Evolutionary conservation across 805 yeast genomes (phyloP).

Genomic region (Priceomyces carsonii): DNA sequence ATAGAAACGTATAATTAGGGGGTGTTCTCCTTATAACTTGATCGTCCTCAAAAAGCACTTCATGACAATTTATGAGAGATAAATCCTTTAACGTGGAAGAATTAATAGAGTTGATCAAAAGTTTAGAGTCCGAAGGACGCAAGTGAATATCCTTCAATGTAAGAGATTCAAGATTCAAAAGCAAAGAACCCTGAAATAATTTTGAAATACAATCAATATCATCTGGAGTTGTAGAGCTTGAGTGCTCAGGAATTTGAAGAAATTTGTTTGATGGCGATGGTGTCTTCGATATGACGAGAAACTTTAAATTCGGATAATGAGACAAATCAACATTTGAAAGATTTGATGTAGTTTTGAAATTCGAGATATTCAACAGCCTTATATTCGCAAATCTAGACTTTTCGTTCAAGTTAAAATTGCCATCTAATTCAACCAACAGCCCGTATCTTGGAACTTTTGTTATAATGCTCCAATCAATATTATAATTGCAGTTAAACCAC

Average conservation of each 20-base stretch:
- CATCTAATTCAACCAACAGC: conserved; percentile 12
- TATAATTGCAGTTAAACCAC: conserved; percentile 19
- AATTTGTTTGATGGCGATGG: conserved; percentile 7
- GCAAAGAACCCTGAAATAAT: conserved; percentile 3
- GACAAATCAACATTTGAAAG: conserved; percentile 5
- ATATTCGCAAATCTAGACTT: conserved; percentile 9
- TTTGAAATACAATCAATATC: conserved; percentile 6
- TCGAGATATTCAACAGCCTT: conserved; percentile 15
- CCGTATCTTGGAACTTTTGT: conserved; percentile 12
- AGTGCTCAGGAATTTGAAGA: conserved; percentile 8
- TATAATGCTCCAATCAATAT: conserved; percentile 15
- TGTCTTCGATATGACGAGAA: conserved; percentile 5
- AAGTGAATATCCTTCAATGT: conserved; percentile 11
- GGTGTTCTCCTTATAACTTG: conserved; percentile 12
- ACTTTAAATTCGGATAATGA: conserved; percentile 5
- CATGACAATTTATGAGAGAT: conserved; percentile 13
- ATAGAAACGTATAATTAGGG: conserved; percentile 9
- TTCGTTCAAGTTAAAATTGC: conserved; percentile 15
- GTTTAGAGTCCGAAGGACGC: conserved; percentile 8
- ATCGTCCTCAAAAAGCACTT: conserved; percentile 7
- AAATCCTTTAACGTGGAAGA: conserved; percentile 6
- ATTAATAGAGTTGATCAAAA: conserved; percentile 7
- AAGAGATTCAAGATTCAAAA: conserved; percentile 6
- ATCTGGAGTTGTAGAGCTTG: conserved; percentile 2
- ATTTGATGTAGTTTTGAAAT: conserved; percentile 5